Evolutionary conservation across 805 yeast genomes (phyloP).

Genomic region (Ogataea paraovalis): DNA sequence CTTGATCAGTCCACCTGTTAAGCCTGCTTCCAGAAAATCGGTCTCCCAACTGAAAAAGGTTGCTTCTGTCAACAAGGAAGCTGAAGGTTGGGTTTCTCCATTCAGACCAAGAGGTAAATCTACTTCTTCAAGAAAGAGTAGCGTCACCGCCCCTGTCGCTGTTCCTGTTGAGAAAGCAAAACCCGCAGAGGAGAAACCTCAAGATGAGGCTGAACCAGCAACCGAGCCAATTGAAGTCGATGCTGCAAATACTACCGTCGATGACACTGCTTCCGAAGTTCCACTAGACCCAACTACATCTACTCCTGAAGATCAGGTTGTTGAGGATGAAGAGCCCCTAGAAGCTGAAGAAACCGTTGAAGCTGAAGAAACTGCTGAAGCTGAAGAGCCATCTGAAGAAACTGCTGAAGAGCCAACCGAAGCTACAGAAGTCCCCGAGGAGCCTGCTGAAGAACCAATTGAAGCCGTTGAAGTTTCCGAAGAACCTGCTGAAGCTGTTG

Average conservation of each 20-base stretch:
- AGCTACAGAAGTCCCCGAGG: conserved; percentile 14
- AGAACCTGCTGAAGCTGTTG: conserved; percentile 12
- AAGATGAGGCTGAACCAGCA: conserved; percentile 5
- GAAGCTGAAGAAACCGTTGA: conserved; percentile 4
- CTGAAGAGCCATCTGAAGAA: conserved; percentile 10
- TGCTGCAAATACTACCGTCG: conserved; percentile 3
- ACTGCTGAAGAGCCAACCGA: conserved; percentile 6
- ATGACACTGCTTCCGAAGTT: conserved; percentile 14
- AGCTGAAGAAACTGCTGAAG: conserved; percentile 12
- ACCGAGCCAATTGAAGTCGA: conserved; percentile 2
- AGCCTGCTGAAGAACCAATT: conserved; percentile 10
- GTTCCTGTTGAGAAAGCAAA: conserved; percentile 5
- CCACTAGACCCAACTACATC: conserved; percentile 8
- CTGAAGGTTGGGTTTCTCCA: conserved; percentile 28
- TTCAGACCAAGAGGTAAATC: conserved; percentile 19
- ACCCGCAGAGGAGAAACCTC: too few relatives aligned
- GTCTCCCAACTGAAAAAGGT: conserved; percentile 22
- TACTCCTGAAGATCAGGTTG: conserved; percentile 11
- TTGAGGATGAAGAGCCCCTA: conserved; percentile 17
- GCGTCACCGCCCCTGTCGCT: not conserved
- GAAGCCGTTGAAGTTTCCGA: conserved; percentile 8
- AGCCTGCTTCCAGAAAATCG: conserved; percentile 7
- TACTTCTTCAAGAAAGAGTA: conserved; percentile 9
- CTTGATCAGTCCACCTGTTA: conserved; percentile 10
- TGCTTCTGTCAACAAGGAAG: conserved; percentile 13